A percentile compares a stretch with the other conserved stretches of the same genome.
These are phyloP conservation scores for Clonostachys sp. DNA, from an alignment of 2,329 filamentous ascomycete genomes.

Conservation along the genomic window DNA sequence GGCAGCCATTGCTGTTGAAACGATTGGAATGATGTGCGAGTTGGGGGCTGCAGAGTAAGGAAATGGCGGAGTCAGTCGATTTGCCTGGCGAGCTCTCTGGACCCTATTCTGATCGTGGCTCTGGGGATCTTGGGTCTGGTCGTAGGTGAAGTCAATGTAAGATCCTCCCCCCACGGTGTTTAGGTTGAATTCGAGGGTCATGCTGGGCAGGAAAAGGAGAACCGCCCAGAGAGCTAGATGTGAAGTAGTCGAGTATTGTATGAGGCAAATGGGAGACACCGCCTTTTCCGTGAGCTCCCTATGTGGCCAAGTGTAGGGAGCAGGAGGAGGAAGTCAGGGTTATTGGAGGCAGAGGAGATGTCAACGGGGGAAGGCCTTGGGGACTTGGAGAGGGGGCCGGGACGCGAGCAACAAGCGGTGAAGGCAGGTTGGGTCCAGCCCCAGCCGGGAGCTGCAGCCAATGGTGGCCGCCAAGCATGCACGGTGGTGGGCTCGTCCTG, in stretches of 20 bases:
- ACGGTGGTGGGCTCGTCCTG: conserved; percentile 4
- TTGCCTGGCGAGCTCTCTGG: not conserved
- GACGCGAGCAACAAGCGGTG: conserved; percentile 2
- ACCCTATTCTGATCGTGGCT: conserved; percentile 3
- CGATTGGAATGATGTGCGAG: conserved; percentile 17
- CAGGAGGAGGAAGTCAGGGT: conserved; percentile 2
- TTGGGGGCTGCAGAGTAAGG: conserved; percentile 1
- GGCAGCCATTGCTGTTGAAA: conserved; percentile 9
- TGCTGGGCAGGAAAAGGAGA: conserved; percentile 29
- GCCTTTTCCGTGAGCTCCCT: conserved; percentile 29
- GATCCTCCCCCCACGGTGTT: conserved; percentile 48
- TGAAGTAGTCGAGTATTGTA: conserved; percentile 27
- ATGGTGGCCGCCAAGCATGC: conserved; percentile 19
- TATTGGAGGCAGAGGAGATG: conserved; percentile 1
- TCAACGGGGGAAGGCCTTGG: not conserved
- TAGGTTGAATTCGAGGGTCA: conserved; percentile 57
- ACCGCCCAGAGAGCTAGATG: conserved; percentile 16
- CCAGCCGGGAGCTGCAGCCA: conserved; percentile 25
- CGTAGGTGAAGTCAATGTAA: conserved; percentile 57
- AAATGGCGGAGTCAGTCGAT: not conserved
- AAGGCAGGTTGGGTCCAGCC: conserved; percentile 14
- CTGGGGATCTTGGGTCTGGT: conserved; percentile 32
- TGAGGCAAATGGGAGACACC: conserved; percentile 32
- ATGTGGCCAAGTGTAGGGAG: conserved; percentile 16
- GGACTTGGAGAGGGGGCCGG: conserved; percentile 1